Evolutionary conservation across 2,329 filamentous ascomycete species (phyloP), one percentile per base, ranked within the genome.

Genomic region (Xylariales sp.): DNA sequence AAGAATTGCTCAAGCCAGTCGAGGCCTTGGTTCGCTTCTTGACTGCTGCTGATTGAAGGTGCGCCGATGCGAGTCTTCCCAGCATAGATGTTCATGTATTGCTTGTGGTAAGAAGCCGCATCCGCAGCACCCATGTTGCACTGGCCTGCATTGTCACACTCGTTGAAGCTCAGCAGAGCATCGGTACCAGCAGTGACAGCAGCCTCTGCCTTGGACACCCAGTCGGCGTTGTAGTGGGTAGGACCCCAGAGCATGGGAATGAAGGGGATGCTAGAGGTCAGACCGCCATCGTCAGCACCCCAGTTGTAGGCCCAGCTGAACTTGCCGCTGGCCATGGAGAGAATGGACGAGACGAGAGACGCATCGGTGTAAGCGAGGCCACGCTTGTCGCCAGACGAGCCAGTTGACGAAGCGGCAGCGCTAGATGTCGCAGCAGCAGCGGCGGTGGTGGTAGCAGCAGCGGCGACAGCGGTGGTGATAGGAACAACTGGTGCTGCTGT

Each of bases 231-330:
- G 59, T 75, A 69, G 10, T 62, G 59, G 8, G 54, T 42, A 41
- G 70, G 59, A 40, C 76, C 73, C 81, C 78, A 86, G 35, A 86
- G 74, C 64, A 79, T 84, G 48, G 86, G 85, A 40, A 85, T 71
- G 65, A 70, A 89, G 54, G 73, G 68, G 53, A 81, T 55, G 37
- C 56, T 57, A 15, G 60, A 57, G 12, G 53, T 63, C 34, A 70
- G 59, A 35, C 62, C 66, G 16, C 43, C 46, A n/a, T 45, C 33
- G 12, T 45, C 40, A 16, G 49, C 47, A 11, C 50, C 57, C 58
- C 58, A 61, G 54, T 61, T 59, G 56, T 61, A 61, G 27, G 51
- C 53, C 58, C 58, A 61, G 3, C 50, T 52, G 33, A 59, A 51
- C 36, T 54, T 41, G 35, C 49, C 47, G n/a, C 49, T 47, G 15